Conservation (phyloP, 371 early-diverging fungal genomes). For the Circinella umbellata region DNA sequence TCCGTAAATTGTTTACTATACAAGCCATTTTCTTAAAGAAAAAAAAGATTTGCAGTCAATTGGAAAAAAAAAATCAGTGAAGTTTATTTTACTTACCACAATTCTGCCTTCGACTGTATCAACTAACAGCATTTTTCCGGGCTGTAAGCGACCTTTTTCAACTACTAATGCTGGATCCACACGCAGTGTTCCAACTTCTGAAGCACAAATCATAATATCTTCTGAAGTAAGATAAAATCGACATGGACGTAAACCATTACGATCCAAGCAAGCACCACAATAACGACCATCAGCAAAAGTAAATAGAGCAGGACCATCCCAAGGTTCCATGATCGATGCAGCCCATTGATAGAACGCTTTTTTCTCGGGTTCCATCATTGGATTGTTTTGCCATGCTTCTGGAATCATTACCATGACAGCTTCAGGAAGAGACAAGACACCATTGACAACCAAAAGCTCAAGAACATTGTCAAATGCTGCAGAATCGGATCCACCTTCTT, state of each 20-base stretch:
- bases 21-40: too few species aligned
- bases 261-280: conserved; percentile 94
- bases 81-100: conserved; percentile 41
- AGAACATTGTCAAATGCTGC: conserved; percentile 97
- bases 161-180: conserved; percentile 84
- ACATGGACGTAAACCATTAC: conserved; percentile 97
- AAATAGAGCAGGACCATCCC: conserved; percentile 98
- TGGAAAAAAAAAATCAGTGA: too few species aligned
- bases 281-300: conserved; percentile 96
- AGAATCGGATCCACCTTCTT: conserved; percentile 97
- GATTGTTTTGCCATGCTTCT: conserved; percentile 96
- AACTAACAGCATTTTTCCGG: conserved; percentile 96
- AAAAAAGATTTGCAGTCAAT: too few species aligned
- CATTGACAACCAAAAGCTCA: conserved; percentile 90
- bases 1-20: neutral
- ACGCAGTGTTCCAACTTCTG: conserved; percentile 92
- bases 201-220: conserved; percentile 96
- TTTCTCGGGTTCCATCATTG: conserved; percentile 83
- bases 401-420: conserved; percentile 98
- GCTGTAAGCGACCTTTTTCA: conserved; percentile 93
- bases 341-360: conserved; percentile 96
- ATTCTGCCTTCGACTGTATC: conserved; percentile 92
- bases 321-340: conserved; percentile 96
- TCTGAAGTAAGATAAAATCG: conserved; percentile 92
- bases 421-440: conserved; percentile 89